These are phyloP conservation scores for Areca catechu DNA, from an alignment of 176 grass and related monocot species.

Conservation along the genomic window DNA sequence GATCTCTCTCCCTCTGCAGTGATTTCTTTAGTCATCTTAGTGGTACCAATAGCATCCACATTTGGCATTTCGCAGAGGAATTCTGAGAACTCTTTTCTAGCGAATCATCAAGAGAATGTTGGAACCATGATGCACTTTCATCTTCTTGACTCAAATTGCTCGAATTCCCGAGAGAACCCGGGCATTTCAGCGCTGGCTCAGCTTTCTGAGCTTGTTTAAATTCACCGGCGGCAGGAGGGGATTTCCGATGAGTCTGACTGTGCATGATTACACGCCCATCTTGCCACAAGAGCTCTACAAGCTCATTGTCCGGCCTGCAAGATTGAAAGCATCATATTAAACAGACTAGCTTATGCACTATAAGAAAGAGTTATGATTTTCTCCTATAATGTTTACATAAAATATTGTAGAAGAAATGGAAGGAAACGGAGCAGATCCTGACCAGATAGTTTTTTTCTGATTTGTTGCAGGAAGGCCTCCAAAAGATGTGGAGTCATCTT, in stretches of 20 bases:
- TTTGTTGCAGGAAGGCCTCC: conserved; percentile 18
- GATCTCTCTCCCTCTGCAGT: neutral
- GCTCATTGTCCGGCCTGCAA: conserved; percentile 29
- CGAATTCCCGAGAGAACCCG: conserved; percentile 2
- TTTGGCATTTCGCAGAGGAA: conserved; percentile 45
- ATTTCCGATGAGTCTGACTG: conserved; percentile 38
- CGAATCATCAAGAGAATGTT: conserved; percentile 44
- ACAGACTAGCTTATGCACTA: too few species aligned
- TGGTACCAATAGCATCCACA: neutral
- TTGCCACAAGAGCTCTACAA: conserved; percentile 58
- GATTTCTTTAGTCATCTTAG: neutral
- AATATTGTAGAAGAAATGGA: neutral
- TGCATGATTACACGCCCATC: conserved; percentile 54
- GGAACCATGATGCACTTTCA: conserved; percentile 41
- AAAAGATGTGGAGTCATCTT: conserved; percentile 17
- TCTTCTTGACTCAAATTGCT: conserved; percentile 40
- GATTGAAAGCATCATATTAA: too few species aligned
- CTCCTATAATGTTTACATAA: neutral
- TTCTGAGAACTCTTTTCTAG: conserved; percentile 61
- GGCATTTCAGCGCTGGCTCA: neutral
- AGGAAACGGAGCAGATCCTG: conserved; percentile 6
- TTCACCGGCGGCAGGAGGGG: neutral
- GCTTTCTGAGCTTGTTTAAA: conserved; percentile 17
- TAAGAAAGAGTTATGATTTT: too few species aligned
- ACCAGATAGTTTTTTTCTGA: conserved; percentile 24